phyloP scores from a whole-genome alignment of 768 basidiomycete genomes.

The Leucosporidium creatinivorum region DNA sequence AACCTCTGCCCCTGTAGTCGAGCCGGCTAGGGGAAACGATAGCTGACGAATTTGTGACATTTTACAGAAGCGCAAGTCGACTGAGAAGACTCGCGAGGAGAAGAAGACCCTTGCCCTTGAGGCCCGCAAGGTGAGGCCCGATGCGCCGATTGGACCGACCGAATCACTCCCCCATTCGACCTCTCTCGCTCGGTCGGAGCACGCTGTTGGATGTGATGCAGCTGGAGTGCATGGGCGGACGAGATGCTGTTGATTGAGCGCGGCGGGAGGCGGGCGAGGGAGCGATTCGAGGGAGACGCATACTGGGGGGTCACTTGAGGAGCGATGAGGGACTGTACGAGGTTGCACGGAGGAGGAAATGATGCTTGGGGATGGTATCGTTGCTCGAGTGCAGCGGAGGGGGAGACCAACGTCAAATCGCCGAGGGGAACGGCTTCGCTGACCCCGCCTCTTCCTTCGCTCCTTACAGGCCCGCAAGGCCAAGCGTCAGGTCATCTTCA shows the following conservation, averaged over 20 bases:
- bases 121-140: constrained; percentile 45
- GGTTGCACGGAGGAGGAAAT: neutral
- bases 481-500: constrained; percentile 96
- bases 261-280: neutral
- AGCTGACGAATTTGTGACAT: neutral
- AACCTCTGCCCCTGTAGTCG: too few relatives aligned
- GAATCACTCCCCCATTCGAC: constrained; percentile 7
- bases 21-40: too few relatives aligned
- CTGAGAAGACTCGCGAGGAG: constrained; percentile 47
- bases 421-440: neutral
- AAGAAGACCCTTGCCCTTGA: constrained; percentile 45
- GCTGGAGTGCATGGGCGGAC: neutral
- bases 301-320: constrained; percentile 32
- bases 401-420: neutral
- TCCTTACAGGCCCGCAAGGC: constrained; percentile 64
- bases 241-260: constrained; percentile 2
- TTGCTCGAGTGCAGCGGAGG: neutral
- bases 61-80: constrained; percentile 45
- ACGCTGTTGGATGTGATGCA: neutral
- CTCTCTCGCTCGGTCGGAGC: neutral
- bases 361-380: neutral
- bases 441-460: neutral
- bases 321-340: neutral
- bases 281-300: constrained; percentile 34
- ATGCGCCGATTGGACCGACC: neutral